These are phyloP conservation scores for Fusarium camptoceras DNA, from an alignment of 2,329 filamentous ascomycete species.

Conservation along the genomic window DNA sequence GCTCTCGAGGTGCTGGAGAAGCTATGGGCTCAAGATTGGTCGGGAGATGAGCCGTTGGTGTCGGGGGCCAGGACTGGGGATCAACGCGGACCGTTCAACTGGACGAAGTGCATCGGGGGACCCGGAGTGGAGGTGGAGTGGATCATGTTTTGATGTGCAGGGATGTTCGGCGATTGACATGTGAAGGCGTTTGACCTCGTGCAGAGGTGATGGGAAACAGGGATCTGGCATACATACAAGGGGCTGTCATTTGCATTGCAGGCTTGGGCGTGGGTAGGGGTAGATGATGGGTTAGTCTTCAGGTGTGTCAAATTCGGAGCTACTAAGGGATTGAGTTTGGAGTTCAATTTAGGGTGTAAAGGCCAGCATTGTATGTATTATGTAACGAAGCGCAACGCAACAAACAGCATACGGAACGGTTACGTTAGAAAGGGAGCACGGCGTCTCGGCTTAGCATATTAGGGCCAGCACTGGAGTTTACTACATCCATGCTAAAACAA, in stretches of 20 bases:
- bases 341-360: conserved; percentile 11
- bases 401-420: conserved; percentile 31
- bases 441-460: conserved; percentile 33
- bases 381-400: conserved; percentile 28
- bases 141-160: conserved; percentile 69
- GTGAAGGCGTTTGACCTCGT: conserved; percentile 24
- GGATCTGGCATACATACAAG: conserved; percentile 30
- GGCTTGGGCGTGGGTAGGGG: conserved; percentile 23
- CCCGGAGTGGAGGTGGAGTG: conserved; percentile 70
- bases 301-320: conserved; percentile 15
- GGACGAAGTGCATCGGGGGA: conserved; percentile 68
- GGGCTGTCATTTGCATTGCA: conserved; percentile 22
- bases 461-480: conserved; percentile 2
- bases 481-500: conserved; percentile 4
- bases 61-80: conserved; percentile 51
- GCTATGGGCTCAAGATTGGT: conserved; percentile 75
- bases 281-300: conserved; percentile 12
- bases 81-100: conserved; percentile 66
- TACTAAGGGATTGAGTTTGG: conserved; percentile 28
- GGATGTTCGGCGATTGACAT: conserved; percentile 32
- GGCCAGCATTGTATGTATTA: conserved; percentile 33
- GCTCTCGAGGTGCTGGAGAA: conserved; percentile 87
- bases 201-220: conserved; percentile 24
- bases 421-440: conserved; percentile 33
- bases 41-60: conserved; percentile 53